These are phyloP conservation scores for Keithomyces neogunnii DNA, from an alignment of 2,329 filamentous ascomycete species.

Conservation along the genomic window DNA sequence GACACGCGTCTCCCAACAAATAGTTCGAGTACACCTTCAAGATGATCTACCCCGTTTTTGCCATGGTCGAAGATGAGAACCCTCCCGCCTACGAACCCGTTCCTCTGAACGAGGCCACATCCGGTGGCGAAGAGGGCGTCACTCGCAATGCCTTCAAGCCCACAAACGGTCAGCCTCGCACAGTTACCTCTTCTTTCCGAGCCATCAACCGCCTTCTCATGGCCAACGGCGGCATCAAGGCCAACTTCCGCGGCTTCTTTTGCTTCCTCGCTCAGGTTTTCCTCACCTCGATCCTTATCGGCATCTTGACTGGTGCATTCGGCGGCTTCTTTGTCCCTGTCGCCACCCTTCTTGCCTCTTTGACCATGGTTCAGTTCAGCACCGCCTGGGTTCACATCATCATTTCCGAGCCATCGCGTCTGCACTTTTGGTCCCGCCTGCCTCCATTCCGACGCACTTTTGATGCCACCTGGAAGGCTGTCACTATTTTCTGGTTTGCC, in stretches of 20 bases:
- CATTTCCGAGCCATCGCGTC: constrained; percentile 59
- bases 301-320: constrained; percentile 35
- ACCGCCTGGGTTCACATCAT: constrained; percentile 81
- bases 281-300: constrained; percentile 27
- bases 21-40: constrained; percentile 43
- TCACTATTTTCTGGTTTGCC: constrained; percentile 53
- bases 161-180: constrained; percentile 24
- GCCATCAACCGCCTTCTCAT: constrained; percentile 47
- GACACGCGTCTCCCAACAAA: background rate
- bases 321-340: constrained; percentile 33
- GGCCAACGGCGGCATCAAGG: constrained; percentile 52
- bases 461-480: constrained; percentile 60
- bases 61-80: constrained; percentile 50
- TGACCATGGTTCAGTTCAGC: constrained; percentile 59
- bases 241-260: constrained; percentile 61
- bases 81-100: constrained; percentile 47
- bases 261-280: constrained; percentile 34
- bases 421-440: constrained; percentile 61
- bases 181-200: constrained; percentile 43
- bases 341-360: constrained; percentile 43
- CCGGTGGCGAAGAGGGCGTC: constrained; percentile 22
- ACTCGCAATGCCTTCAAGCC: constrained; percentile 24
- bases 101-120: constrained; percentile 28
- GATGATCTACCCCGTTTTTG: constrained; percentile 43
- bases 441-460: constrained; percentile 56